Percentiles rank a stretch among this genome's conserved stretches.
These are phyloP conservation scores for Coemansia sp. DNA, from an alignment of 192 early-diverging fungal genomes.

Conservation along the genomic window DNA sequence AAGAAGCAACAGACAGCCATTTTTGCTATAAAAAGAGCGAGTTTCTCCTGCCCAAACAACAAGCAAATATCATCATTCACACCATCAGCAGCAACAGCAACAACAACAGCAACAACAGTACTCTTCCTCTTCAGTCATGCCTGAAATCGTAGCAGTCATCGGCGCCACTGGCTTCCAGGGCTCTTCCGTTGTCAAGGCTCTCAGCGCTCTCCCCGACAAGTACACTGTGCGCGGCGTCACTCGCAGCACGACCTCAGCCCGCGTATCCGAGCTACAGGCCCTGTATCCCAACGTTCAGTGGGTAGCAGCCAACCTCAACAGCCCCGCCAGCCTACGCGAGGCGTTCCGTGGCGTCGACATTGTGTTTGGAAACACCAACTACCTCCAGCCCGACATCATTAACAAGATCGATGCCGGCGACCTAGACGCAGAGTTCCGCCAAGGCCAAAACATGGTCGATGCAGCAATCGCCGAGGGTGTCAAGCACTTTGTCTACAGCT, in stretches of 20 bases:
- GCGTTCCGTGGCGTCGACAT: conserved; percentile 22
- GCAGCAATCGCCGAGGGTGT: conserved; percentile 32
- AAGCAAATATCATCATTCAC: background rate
- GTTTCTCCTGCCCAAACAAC: background rate
- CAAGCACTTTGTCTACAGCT: conserved; percentile 28
- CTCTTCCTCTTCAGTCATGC: conserved; percentile 11
- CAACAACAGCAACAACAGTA: background rate
- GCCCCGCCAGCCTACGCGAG: conserved; percentile 15
- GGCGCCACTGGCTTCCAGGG: conserved; percentile 48
- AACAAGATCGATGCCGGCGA: conserved; percentile 12
- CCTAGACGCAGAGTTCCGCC: conserved; percentile 25
- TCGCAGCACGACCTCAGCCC: conserved; percentile 13
- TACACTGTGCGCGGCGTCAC: conserved; percentile 38
- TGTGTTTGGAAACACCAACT: conserved; percentile 40
- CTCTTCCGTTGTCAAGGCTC: conserved; percentile 20
- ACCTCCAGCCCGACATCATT: conserved; percentile 11
- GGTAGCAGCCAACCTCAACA: conserved; percentile 19
- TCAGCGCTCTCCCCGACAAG: conserved; percentile 20
- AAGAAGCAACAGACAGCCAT: background rate
- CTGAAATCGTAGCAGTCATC: conserved; percentile 25
- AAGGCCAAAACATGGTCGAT: conserved; percentile 38
- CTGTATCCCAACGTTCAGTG: conserved; percentile 32
- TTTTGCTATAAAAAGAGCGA: conserved; percentile 3
- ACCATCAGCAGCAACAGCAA: background rate
- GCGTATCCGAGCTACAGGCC: conserved; percentile 7